A percentile compares a stretch with the other conserved stretches of the same genome.
phyloP scores from a whole-genome alignment of 345 rosid genomes.

The Salix koriyanagi region DNA sequence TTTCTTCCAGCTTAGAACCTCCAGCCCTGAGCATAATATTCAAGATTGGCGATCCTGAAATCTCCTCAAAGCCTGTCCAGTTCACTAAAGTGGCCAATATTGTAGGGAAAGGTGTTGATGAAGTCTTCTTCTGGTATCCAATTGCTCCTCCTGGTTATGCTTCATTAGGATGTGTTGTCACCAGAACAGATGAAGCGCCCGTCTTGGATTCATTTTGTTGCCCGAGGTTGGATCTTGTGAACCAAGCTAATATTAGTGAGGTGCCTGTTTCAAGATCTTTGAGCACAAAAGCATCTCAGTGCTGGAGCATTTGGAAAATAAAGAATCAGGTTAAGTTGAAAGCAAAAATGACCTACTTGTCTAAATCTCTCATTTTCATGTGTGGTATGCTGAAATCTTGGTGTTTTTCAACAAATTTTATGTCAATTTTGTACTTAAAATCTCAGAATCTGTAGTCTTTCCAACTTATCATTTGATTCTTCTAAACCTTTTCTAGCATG shows the following conservation, averaged over 20 bases:
- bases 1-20: slow-evolving; percentile 73
- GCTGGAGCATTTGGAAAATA: slow-evolving; percentile 98
- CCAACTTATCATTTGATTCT: not conserved
- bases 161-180: slow-evolving; percentile 80
- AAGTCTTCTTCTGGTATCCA: slow-evolving; percentile 91
- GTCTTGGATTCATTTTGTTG: slow-evolving; percentile 62
- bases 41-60: slow-evolving; percentile 68
- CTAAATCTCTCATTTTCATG: not conserved
- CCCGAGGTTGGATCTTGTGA: slow-evolving; percentile 91
- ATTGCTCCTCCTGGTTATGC: slow-evolving; percentile 96
- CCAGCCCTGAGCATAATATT: slow-evolving; percentile 83
- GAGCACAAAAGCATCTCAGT: slow-evolving; percentile 66
- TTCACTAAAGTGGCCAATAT: slow-evolving; percentile 83
- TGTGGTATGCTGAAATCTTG: not conserved
- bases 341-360: slow-evolving; percentile 9
- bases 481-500: slow-evolving; percentile 2
- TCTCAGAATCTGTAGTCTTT: not conserved
- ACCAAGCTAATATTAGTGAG: slow-evolving; percentile 74
- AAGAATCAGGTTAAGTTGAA: slow-evolving; percentile 79
- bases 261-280: slow-evolving; percentile 74
- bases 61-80: slow-evolving; percentile 84
- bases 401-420: not conserved
- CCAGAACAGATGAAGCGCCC: slow-evolving; percentile 76
- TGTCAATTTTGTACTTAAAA: not conserved
- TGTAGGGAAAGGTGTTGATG: slow-evolving; percentile 81